These are phyloP conservation scores for Prototheca stagnorum DNA, from an alignment of 163 green algal genomes.

Conservation along the genomic window DNA sequence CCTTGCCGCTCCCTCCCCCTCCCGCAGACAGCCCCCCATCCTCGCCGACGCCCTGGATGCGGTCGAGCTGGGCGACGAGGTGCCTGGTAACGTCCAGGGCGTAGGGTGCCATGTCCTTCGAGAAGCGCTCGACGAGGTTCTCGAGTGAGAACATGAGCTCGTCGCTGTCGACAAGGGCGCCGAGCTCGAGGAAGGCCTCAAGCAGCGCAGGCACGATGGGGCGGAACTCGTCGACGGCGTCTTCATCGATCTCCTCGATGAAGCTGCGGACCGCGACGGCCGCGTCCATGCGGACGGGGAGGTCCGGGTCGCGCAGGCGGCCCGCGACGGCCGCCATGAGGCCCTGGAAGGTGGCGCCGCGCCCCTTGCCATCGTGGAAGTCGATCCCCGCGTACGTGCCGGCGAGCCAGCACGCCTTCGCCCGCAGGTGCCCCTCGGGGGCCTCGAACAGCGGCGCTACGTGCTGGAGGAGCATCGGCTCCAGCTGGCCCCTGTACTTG, in stretches of 20 bases:
- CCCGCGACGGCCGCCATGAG: slow-evolving; percentile 50
- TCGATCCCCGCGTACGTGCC: slow-evolving; percentile 61
- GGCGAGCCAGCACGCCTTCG: slow-evolving; percentile 78
- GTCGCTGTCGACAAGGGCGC: slow-evolving; percentile 78
- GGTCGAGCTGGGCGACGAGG: slow-evolving; percentile 67
- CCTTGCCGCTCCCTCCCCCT: slow-evolving; percentile 27
- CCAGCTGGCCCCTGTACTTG: slow-evolving; percentile 64
- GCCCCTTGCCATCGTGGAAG: slow-evolving; percentile 43
- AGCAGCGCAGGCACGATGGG: slow-evolving; percentile 71
- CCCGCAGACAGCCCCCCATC: slow-evolving; percentile 22
- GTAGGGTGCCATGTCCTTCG: slow-evolving; percentile 78
- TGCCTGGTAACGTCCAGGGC: slow-evolving; percentile 51
- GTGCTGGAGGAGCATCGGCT: slow-evolving; percentile 64
- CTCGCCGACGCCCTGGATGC: slow-evolving; percentile 31
- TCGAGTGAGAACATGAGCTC: slow-evolving; percentile 87
- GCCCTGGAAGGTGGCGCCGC: slow-evolving; percentile 42
- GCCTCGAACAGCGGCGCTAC: slow-evolving; percentile 71
- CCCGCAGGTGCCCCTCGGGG: slow-evolving; percentile 61
- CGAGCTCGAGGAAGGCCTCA: slow-evolving; percentile 72
- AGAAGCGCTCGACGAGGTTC: slow-evolving; percentile 78
- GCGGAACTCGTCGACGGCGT: slow-evolving; percentile 51
- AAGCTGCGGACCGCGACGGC: slow-evolving; percentile 59
- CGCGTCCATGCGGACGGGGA: slow-evolving; percentile 74
- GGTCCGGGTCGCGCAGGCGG: slow-evolving; percentile 37
- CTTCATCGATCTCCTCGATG: slow-evolving; percentile 52